Conservation (phyloP, 768 basidiomycete genomes). For the Asterophora lycoperdoides region DNA sequence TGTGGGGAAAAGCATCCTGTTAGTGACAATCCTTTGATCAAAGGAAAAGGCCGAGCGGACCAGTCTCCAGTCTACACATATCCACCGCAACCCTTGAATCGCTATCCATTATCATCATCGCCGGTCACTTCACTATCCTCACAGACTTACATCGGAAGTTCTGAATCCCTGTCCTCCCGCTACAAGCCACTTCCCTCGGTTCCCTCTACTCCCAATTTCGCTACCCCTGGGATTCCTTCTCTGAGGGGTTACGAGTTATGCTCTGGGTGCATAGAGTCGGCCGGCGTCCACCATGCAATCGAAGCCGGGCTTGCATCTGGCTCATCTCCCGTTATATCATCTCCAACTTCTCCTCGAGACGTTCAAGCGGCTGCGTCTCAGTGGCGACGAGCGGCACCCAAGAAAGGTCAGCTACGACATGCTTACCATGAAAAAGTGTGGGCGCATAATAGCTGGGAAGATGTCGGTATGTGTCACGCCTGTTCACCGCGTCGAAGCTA, state of each 20-base stretch:
- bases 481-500: neutral
- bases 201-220: slow-evolving; percentile 27
- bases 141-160: slow-evolving; percentile 31
- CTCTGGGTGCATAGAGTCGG: slow-evolving; percentile 68
- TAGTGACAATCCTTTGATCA: slow-evolving; percentile 24
- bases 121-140: slow-evolving; percentile 28
- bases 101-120: slow-evolving; percentile 23
- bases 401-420: slow-evolving; percentile 77
- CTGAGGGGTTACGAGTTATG: slow-evolving; percentile 79
- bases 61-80: slow-evolving; percentile 21
- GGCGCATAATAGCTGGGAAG: slow-evolving; percentile 80
- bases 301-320: slow-evolving; percentile 50
- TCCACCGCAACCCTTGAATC: slow-evolving; percentile 32
- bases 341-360: slow-evolving; percentile 52
- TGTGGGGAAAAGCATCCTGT: slow-evolving; percentile 75
- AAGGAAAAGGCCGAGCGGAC: slow-evolving; percentile 49
- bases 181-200: slow-evolving; percentile 45
- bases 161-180: slow-evolving; percentile 18
- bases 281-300: slow-evolving; percentile 75
- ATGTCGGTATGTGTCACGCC: slow-evolving; percentile 62
- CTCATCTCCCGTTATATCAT: slow-evolving; percentile 39
- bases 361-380: slow-evolving; percentile 47
- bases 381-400: slow-evolving; percentile 65
- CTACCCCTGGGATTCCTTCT: slow-evolving; percentile 17
- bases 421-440: slow-evolving; percentile 85